Evolutionary conservation across 179 eudicot species (phyloP), one percentile per base, ranked within the genome.

Genomic region (Drosera spatulata): DNA sequence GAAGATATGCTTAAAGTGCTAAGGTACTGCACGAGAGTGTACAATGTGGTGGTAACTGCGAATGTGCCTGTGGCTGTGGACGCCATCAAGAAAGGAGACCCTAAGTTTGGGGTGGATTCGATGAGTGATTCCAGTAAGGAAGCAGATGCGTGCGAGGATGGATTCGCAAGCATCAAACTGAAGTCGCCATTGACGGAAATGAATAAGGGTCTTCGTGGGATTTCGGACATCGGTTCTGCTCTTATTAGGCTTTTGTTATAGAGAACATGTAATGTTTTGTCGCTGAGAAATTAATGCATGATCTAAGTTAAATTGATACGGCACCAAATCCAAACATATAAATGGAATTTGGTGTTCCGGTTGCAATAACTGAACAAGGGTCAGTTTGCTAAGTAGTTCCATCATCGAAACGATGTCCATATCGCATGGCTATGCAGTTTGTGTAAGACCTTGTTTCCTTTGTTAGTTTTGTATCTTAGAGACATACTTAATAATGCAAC

Each of bases 51-150:
- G 65, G 4, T 78, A 10, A 70, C 62, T 11, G 49, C 43, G 9
- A 69, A 63, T 10, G 69, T 78, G 3, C 57, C 39, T 4, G 51
- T 58, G 2, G 82, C 82, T 3, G 66, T 56, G 0, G 50, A 60
- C 7, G 79, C 82, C 0, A 79, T 78, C 10, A 57, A 61, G 15
- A 41, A 58, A 41, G 82, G 82, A 40, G 63, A 71, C 42, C 82
- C 82, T 3, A 78, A 78, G 46, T 78, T 78, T 33, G 82, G 79
- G 3, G 79, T 71, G 10, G 55, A 72, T 41, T 79, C 82, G 11
- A 78, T 78, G 82, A 12, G 55, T 41, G 77, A 74, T 63, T 64
- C 82, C 39, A 76, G 76, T 50, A 75, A 64, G n/a, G 79, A 68
- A 55, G 79, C 76, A 4, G 66, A 68, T 37, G 71, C 70, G 10